Evolutionary conservation across 805 yeast species (phyloP).

Genomic region (Scheffersomyces spartinae): DNA sequence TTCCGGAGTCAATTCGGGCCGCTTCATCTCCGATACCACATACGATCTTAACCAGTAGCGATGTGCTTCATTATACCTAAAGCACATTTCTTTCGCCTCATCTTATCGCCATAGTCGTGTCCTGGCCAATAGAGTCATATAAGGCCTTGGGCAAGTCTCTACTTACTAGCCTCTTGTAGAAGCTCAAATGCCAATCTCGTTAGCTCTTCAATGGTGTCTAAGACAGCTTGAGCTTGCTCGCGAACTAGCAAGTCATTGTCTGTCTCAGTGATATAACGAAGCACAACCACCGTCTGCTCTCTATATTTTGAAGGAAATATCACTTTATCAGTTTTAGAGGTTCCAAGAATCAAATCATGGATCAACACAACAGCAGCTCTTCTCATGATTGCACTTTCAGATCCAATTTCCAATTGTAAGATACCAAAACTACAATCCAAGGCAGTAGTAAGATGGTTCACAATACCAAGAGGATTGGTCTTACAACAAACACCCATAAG

Average conservation of each 20-base stretch:
- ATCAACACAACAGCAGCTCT: slow-evolving; percentile 66
- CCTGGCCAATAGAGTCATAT: too few relatives aligned
- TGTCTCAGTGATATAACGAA: slow-evolving; percentile 33
- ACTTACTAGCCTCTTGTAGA: too few relatives aligned
- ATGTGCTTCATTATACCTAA: too few relatives aligned
- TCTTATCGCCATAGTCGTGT: too few relatives aligned
- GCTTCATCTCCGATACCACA: too few relatives aligned
- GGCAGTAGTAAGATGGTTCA: slow-evolving; percentile 37
- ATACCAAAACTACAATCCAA: slow-evolving; percentile 74
- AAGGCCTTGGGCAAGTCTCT: too few relatives aligned
- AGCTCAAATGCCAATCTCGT: slow-evolving; percentile 7
- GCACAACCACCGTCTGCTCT: slow-evolving; percentile 23
- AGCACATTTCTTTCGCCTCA: too few relatives aligned
- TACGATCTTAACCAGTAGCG: too few relatives aligned
- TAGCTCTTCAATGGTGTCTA: slow-evolving; percentile 21
- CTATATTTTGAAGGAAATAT: slow-evolving; percentile 41
- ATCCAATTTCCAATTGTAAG: slow-evolving; percentile 40
- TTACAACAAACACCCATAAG: slow-evolving; percentile 64
- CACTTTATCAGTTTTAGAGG: slow-evolving; percentile 33
- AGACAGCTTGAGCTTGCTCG: slow-evolving; percentile 38
- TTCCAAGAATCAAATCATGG: slow-evolving; percentile 43
- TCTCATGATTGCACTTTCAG: slow-evolving; percentile 46
- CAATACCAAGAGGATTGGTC: slow-evolving; percentile 43
- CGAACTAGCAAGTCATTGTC: slow-evolving; percentile 49
- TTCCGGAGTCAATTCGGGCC: slow-evolving; percentile 34